Evolutionary conservation across 139 green algal genomes (phyloP), one percentile per base, ranked within the genome.

Genomic region (Haematococcus lacustris): DNA sequence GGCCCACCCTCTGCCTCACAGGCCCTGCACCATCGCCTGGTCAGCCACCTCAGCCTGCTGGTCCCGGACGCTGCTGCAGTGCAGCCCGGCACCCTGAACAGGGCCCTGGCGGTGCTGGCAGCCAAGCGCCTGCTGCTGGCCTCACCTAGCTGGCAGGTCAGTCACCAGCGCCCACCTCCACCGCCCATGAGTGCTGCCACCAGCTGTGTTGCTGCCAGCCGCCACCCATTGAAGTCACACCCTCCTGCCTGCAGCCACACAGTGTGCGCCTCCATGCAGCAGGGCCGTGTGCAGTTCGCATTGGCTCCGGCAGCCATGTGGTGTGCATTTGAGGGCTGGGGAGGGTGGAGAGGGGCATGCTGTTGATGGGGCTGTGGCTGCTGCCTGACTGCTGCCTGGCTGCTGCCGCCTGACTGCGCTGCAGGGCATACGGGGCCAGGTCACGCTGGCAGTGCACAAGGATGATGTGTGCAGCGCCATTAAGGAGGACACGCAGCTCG

Each of bases 41-140:
- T 13, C 43, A 70, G n/a, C 35, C 75, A 81, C 60, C 51, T 82
- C 38, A 43, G 38, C n/a, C 64, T 80, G 47, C 73, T 87, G 43
- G 30, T 73, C 38, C 7, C 25, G 1, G 43, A 68, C 32, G 78
- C 50, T n/a, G n/a, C n/a, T n/a, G 25, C 60, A n/a, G 23, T 70
- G 30, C 7, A 69, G 28, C 73, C 91, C 51, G 77, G 63, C 7
- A 64, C 78, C 38, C 71, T 82, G 72, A 73, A 83, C 6, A 70
- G 90, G 40, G 39, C 88, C 33, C 65, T 88, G 47, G 76, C 71
- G 51, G 84, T 84, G 38, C 39, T 74, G 40, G 74, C 70, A 2
- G 68, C 68, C 63, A 75, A 76, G 72, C 70, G 68, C 28, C 76
- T 78, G 60, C 63, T 76, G 71, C 73, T 73, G 59, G 51, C 59